A percentile compares a stretch with the other conserved stretches of the same genome.
Conservation (phyloP, 371 early-diverging fungal species). For the Mucor saturninus region DNA sequence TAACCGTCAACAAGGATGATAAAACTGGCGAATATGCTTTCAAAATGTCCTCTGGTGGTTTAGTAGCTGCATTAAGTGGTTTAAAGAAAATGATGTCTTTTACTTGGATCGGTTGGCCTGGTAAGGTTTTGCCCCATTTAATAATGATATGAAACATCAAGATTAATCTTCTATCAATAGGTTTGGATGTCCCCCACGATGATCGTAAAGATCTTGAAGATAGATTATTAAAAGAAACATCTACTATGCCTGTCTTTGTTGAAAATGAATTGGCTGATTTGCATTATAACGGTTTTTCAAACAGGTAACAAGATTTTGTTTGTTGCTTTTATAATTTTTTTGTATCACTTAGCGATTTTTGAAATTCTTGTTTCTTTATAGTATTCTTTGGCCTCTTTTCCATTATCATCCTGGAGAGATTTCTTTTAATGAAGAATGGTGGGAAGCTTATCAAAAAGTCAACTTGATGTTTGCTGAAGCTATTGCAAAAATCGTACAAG, state of each 20-base stretch:
- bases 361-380: background rate
- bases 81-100: slow-evolving; percentile 95
- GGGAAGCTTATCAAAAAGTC: slow-evolving; percentile 95
- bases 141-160: background rate
- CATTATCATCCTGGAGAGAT: slow-evolving; percentile 98
- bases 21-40: slow-evolving; percentile 63
- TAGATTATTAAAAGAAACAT: slow-evolving; percentile 80
- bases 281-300: slow-evolving; percentile 99
- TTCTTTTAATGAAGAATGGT: slow-evolving; percentile 87
- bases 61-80: slow-evolving; percentile 96
- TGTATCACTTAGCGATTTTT: background rate
- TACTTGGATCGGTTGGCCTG: slow-evolving; percentile 99
- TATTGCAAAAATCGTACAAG: slow-evolving; percentile 76
- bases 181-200: slow-evolving; percentile 81
- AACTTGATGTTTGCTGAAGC: slow-evolving; percentile 91
- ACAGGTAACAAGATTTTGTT: slow-evolving; percentile 56
- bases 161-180: slow-evolving; percentile 35
- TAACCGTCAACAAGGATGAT: slow-evolving; percentile 88
- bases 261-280: slow-evolving; percentile 94
- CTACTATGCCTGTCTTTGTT: slow-evolving; percentile 97
- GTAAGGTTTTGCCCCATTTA: slow-evolving; percentile 44
- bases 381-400: slow-evolving; percentile 95
- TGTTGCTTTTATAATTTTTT: background rate
- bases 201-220: slow-evolving; percentile 80
- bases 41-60: slow-evolving; percentile 95